Evolutionary conservation across 371 early-diverging fungal species (phyloP), one percentile per base, ranked within the genome.

Genomic region (Apophysomyces trapeziformis): DNA sequence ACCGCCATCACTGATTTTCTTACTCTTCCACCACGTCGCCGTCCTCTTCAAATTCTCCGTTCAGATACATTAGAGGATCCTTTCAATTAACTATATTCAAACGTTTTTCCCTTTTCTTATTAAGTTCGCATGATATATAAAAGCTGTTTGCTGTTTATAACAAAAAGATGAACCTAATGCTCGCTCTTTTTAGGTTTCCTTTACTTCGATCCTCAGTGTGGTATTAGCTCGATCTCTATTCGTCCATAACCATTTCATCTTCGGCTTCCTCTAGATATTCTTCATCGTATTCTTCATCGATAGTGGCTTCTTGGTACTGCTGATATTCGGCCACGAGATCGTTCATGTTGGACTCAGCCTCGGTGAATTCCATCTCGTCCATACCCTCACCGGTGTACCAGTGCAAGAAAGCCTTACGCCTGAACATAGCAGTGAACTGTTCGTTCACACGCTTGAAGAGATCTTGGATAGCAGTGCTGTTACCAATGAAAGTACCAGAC

Each of bases 401-500:
- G 85, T 96, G 96, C 79, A 95, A 82, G 89, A 94, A 96, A 72
- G 96, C 96, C 85, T 95, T 96, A 72, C 93, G 88, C 61, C 87
- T 85, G 86, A 94, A 96, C 96, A 96, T 95, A 68, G 88, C 85
- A 54, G 91, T 88, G 85, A 94, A 96, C 77, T 99, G 97, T 58
- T 94, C 95, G 58, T 90, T 90, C 73, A 99, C 92, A 77, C 99
- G 93, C 86, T 95, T 96, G 89, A 99, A 99, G 66, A 97, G 84
- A 79, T 96, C 97, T 77, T 97, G 97, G 79, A 99, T 97, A 60
- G 96, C 93, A 41, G 99, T 99, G 63, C 93, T 93, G 90, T 99
- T 99, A 63, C 96, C 99, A 77, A 99, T 93, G 80, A 99, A 99
- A 44, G 99, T 99, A 67, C 92, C 94, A 39, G 94, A 92, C 96